Evolutionary conservation across 352 stramenopile genomes (phyloP).

Genomic region (Globisporangium acanthophoron): DNA sequence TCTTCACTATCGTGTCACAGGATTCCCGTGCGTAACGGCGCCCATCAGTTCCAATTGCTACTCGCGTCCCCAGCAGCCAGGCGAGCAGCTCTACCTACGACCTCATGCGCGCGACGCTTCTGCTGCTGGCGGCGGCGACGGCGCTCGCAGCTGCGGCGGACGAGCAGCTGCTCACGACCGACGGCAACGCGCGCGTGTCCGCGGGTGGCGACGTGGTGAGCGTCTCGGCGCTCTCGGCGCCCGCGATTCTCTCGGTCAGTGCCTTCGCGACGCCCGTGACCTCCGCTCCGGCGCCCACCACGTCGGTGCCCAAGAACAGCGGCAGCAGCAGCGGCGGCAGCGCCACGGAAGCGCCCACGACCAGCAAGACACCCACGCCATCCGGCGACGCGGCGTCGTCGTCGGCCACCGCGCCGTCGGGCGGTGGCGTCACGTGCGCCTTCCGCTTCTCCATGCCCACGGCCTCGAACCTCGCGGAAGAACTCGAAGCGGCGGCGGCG

Average conservation of each 20-base stretch:
- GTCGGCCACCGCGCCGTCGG: conserved; percentile 8
- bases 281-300: not conserved
- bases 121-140: not conserved
- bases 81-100: too few species aligned
- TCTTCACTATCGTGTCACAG: too few species aligned
- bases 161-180: not conserved
- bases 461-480: conserved; percentile 31
- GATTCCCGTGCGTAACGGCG: too few species aligned
- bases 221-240: conserved; percentile 4
- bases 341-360: conserved; percentile 2
- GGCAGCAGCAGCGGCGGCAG: not conserved
- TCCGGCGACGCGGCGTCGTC: conserved; percentile 7
- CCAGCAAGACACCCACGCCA: conserved; percentile 6
- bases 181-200: conserved; percentile 6
- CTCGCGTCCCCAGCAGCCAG: too few species aligned
- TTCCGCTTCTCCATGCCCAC: conserved; percentile 58
- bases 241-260: conserved; percentile 1
- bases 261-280: conserved; percentile 9
- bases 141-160: not conserved
- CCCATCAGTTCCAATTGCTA: too few species aligned
- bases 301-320: too few species aligned
- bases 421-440: conserved; percentile 27
- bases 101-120: conserved; percentile 4
- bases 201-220: conserved; percentile 7
- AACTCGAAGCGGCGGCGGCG: conserved; percentile 15